These are phyloP conservation scores for Aquilaria agallochum DNA, from an alignment of 441 rosid genomes.

Conservation along the genomic window DNA sequence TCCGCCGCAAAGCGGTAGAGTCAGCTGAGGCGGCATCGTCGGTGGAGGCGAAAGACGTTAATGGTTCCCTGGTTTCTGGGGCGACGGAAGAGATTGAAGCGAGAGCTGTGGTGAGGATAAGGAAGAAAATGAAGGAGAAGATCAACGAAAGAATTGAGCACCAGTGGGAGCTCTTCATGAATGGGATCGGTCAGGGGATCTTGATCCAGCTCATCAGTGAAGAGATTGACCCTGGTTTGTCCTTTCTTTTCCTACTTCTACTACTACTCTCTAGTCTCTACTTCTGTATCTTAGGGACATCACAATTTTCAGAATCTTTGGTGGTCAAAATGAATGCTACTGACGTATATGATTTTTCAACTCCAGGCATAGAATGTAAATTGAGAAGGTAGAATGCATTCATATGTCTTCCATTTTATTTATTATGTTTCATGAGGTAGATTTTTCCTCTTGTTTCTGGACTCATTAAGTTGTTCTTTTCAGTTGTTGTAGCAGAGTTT, in stretches of 20 bases:
- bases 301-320: too few relatives aligned
- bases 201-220: slow-evolving; percentile 78
- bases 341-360: too few relatives aligned
- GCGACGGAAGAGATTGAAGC: slow-evolving; percentile 36
- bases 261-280: too few relatives aligned
- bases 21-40: slow-evolving; percentile 18
- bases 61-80: slow-evolving; percentile 18
- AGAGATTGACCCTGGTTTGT: slow-evolving; percentile 80
- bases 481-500: not conserved
- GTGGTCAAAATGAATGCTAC: too few relatives aligned
- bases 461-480: not conserved
- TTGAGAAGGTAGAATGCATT: too few relatives aligned
- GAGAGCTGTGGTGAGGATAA: slow-evolving; percentile 62
- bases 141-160: slow-evolving; percentile 63
- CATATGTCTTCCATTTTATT: too few relatives aligned
- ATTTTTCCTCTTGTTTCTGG: too few relatives aligned
- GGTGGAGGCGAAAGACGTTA: slow-evolving; percentile 19
- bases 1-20: slow-evolving; percentile 58
- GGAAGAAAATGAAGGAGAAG: slow-evolving; percentile 79
- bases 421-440: too few relatives aligned
- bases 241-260: not conserved
- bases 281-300: too few relatives aligned
- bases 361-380: too few relatives aligned
- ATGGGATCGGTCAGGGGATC: slow-evolving; percentile 83
- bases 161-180: slow-evolving; percentile 64